Evolutionary conservation across 257 asterid species (phyloP).

Genomic region (Salvia miltiorrhiza): DNA sequence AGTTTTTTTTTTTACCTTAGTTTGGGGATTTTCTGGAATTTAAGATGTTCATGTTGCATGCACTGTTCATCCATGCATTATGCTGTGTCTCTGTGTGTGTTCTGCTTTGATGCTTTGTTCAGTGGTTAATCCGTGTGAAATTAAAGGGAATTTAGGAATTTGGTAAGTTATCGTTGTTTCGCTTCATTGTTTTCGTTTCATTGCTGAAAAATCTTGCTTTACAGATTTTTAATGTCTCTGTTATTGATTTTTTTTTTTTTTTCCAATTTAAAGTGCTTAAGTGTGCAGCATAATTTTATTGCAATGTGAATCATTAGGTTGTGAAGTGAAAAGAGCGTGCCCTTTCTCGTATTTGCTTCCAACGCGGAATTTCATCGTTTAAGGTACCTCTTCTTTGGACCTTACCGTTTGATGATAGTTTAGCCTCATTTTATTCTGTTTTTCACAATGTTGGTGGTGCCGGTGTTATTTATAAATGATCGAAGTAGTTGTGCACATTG

Average conservation of each 20-base stretch:
- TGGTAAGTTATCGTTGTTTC: too few species aligned
- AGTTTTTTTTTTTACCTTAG: too few species aligned
- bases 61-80: background rate
- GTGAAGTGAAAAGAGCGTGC: background rate
- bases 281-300: background rate
- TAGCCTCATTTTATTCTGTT: background rate
- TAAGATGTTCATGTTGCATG: background rate
- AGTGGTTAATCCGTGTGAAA: background rate
- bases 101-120: background rate
- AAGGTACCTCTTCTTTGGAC: too few species aligned
- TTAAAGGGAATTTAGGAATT: background rate
- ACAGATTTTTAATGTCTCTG: background rate
- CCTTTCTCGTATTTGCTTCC: background rate
- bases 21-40: too few species aligned
- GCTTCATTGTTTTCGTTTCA: too few species aligned
- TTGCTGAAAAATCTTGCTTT: background rate
- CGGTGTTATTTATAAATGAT: too few species aligned
- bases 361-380: too few species aligned
- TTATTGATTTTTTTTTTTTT: background rate
- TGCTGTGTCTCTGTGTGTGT: background rate
- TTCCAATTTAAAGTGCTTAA: background rate
- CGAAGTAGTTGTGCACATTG: too few species aligned
- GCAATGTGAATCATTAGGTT: too few species aligned
- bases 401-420: too few species aligned
- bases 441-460: too few species aligned